These are phyloP conservation scores for Sonneratia alba DNA, from an alignment of 345 rosid genomes.

Conservation along the genomic window DNA sequence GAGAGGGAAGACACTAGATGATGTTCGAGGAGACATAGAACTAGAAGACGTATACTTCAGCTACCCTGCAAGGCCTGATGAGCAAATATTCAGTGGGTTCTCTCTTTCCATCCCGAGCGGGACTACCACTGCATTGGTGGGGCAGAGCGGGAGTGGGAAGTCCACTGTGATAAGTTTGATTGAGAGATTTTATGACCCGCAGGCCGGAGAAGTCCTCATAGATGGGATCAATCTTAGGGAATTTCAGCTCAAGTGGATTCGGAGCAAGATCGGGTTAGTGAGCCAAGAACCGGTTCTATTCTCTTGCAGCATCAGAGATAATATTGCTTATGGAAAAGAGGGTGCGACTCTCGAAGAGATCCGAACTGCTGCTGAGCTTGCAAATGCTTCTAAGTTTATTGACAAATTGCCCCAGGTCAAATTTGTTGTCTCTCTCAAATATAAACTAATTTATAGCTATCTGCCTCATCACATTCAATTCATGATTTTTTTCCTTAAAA, in stretches of 20 bases:
- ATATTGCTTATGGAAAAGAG: slow-evolving; percentile 30
- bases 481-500: background rate
- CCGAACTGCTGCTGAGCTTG: slow-evolving; percentile 24
- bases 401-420: slow-evolving; percentile 30
- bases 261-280: slow-evolving; percentile 30
- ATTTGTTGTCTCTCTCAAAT: background rate
- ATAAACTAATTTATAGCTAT: background rate
- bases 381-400: slow-evolving; percentile 35
- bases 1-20: slow-evolving; percentile 18
- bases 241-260: slow-evolving; percentile 33
- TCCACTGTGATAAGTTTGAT: slow-evolving; percentile 33
- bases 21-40: slow-evolving; percentile 27
- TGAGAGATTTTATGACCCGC: slow-evolving; percentile 33
- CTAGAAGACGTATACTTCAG: slow-evolving; percentile 24
- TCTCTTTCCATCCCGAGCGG: slow-evolving; percentile 26
- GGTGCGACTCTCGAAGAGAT: slow-evolving; percentile 26
- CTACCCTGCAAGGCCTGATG: slow-evolving; percentile 31
- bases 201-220: slow-evolving; percentile 19
- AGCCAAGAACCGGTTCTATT: slow-evolving; percentile 37
- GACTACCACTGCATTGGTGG: slow-evolving; percentile 30
- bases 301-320: slow-evolving; percentile 27
- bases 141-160: slow-evolving; percentile 39
- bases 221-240: slow-evolving; percentile 29
- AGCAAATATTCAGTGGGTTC: slow-evolving; percentile 28
- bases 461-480: no score